These are phyloP conservation scores for Aspergillus leporis DNA, from an alignment of 495 filamentous ascomycete species.

Conservation along the genomic window DNA sequence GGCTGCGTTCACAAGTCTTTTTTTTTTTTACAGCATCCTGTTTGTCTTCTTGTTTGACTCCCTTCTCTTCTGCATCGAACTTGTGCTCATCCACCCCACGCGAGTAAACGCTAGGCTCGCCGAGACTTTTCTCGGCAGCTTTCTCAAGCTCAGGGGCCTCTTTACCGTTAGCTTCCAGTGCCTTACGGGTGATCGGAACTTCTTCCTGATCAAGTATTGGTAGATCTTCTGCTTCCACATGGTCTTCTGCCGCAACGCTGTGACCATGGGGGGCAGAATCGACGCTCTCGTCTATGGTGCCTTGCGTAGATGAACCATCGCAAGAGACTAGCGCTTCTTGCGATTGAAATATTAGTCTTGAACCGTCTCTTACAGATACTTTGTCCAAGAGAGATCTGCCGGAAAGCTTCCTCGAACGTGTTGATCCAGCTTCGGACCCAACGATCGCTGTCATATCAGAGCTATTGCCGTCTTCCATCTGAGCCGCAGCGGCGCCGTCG, in stretches of 20 bases:
- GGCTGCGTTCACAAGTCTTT: neutral
- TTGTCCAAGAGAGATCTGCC: slow-evolving; percentile 22
- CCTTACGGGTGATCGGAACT: neutral
- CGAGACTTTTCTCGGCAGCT: neutral
- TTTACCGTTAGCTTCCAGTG: neutral
- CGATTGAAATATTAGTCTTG: slow-evolving; percentile 20
- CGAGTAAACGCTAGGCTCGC: slow-evolving; percentile 4
- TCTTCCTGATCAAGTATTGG: neutral
- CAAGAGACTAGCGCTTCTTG: slow-evolving; percentile 28
- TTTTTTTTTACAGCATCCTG: neutral
- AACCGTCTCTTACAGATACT: slow-evolving; percentile 19
- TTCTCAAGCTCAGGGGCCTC: neutral
- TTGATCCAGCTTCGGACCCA: slow-evolving; percentile 36
- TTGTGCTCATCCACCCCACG: slow-evolving; percentile 1
- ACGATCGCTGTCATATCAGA: slow-evolving; percentile 41
- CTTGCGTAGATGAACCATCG: slow-evolving; percentile 27
- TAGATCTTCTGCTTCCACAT: neutral
- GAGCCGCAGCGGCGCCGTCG: slow-evolving; percentile 18
- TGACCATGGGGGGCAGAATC: slow-evolving; percentile 21
- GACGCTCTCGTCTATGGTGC: slow-evolving; percentile 27
- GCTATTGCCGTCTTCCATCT: slow-evolving; percentile 26
- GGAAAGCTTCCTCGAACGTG: slow-evolving; percentile 33
- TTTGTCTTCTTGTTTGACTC: neutral
- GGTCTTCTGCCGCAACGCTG: slow-evolving; percentile 18
- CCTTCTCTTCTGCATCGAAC: neutral